Base-by-base conservation (phyloP, 2,329 filamentous ascomycete species). In the Verticillium nonalfalfae region DNA sequence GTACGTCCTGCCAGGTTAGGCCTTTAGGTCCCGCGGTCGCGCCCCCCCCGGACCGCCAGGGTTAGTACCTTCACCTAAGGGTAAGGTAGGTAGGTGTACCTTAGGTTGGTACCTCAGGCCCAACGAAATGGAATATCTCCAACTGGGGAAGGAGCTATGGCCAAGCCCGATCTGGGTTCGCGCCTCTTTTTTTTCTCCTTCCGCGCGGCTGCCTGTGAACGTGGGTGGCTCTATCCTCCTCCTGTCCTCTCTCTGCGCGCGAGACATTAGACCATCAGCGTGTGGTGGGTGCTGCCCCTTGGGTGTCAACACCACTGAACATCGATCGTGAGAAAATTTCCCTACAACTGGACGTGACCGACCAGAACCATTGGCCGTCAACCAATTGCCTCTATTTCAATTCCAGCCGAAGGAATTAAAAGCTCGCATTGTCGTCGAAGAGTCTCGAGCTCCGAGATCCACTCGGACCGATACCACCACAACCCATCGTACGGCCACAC, bases 151-250 rank as follows among this genome's bases (percentile, higher is more conserved):
- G 39, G 57, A 45, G 57, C 26, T 34, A 31, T 58, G 57, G 57
- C 15, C 57, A n/a, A 31, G 15, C 45, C 57, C 57, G 57, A 58
- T 58, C 45, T 58, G 57, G 57, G 57, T 40, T 58, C 57, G 57
- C 57, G 57, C 57, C 57, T 58, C 57, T 58, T 58, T 58, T 50
- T 58, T 58, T 58, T 58, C 57, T 58, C 57, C 57, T 58, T 58
- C 57, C 57, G 57, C 57, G 57, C 57, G 57, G 57, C 57, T 58
- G 57, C 40, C 40, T 39, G 14, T 31, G 34, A 15, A 34, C 14
- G 33, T 36, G 31, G 55, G 33, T 36, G 31, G 55, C 18, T 36
- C 31, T 36, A 36, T 36, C 55, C 55, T 57, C 14, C 55, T n/a
- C 14, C 55, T n/a, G n/a, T 21, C 35, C 55, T 18, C n/a, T 57